phyloP scores from a whole-genome alignment of 306 rosid species.

The Prinsepia uniflora region DNA sequence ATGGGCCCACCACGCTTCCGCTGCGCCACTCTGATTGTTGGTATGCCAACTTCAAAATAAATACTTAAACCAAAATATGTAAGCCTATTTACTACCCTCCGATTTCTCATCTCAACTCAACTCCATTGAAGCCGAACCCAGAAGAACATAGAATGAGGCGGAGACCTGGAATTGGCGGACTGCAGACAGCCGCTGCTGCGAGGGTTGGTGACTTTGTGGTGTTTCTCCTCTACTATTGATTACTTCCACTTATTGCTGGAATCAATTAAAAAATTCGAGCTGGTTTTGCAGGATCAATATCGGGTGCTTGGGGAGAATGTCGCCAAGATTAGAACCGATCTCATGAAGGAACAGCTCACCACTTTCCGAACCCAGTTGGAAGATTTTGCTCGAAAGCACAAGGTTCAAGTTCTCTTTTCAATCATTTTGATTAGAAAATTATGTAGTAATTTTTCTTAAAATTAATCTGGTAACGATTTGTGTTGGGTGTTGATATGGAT shows the following conservation, averaged over 20 bases:
- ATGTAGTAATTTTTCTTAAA: background rate
- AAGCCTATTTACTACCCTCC: too few species aligned
- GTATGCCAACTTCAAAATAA: too few species aligned
- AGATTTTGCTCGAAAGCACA: constrained; percentile 94
- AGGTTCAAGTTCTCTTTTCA: constrained; percentile 35
- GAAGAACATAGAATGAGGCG: constrained; percentile 53
- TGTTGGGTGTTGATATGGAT: background rate
- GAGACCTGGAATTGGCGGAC: constrained; percentile 89
- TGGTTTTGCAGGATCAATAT: constrained; percentile 56
- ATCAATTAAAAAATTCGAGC: background rate
- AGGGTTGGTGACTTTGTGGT: constrained; percentile 38
- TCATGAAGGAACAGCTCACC: constrained; percentile 88
- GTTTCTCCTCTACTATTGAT: background rate
- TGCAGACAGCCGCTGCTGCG: constrained; percentile 80
- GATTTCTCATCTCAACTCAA: too few species aligned
- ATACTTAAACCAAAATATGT: too few species aligned
- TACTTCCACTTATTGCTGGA: background rate
- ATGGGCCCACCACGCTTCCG: constrained; percentile 55
- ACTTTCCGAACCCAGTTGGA: constrained; percentile 91
- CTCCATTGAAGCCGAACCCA: background rate
- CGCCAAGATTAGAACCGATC: constrained; percentile 83
- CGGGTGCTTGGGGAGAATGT: constrained; percentile 87
- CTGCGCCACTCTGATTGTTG: constrained; percentile 48
- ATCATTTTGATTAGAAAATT: background rate
- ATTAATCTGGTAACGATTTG: background rate